phyloP scores from a whole-genome alignment of 495 filamentous ascomycete species.

The Cryomyces minteri region DNA sequence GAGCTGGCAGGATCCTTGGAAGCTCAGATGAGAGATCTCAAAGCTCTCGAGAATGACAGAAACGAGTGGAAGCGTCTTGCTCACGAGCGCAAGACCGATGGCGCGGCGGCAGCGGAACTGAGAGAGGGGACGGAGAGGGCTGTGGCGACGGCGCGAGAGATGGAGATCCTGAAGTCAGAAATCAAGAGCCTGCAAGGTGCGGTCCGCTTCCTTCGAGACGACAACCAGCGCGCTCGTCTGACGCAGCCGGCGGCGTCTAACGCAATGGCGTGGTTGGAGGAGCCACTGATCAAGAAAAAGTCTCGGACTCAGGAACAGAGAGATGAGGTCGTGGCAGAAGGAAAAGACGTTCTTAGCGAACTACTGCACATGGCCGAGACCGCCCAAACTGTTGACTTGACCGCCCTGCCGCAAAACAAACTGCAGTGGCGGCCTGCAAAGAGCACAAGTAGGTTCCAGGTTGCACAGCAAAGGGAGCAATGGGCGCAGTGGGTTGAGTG shows the following conservation, averaged over 20 bases:
- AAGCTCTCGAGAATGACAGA: constrained; percentile 40
- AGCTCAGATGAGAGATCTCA: constrained; percentile 28
- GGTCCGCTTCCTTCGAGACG: constrained; percentile 60
- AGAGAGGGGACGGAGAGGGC: constrained; percentile 27
- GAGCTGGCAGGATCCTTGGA: constrained; percentile 14
- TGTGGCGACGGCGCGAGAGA: constrained; percentile 57
- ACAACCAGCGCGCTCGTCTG: constrained; percentile 47
- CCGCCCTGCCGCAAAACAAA: constrained; percentile 24
- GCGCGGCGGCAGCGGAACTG: constrained; percentile 22
- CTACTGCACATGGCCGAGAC: constrained; percentile 46
- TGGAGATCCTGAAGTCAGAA: constrained; percentile 50
- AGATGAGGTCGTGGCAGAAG: constrained; percentile 43
- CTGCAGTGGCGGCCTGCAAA: constrained; percentile 41
- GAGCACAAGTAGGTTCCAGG: not conserved
- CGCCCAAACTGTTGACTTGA: constrained; percentile 14
- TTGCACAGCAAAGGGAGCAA: too few species aligned
- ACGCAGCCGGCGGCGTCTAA: constrained; percentile 18
- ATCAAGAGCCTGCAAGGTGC: constrained; percentile 54
- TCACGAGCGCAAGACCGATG: constrained; percentile 35
- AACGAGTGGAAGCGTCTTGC: constrained; percentile 62
- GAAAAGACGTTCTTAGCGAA: constrained; percentile 49
- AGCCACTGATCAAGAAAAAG: constrained; percentile 36
- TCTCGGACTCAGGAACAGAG: constrained; percentile 33
- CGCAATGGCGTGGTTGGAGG: constrained; percentile 43
- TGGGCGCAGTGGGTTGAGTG: too few species aligned